Evolutionary conservation across 2,329 filamentous ascomycete genomes (phyloP).

Genomic region (Penicillium olsonii): DNA sequence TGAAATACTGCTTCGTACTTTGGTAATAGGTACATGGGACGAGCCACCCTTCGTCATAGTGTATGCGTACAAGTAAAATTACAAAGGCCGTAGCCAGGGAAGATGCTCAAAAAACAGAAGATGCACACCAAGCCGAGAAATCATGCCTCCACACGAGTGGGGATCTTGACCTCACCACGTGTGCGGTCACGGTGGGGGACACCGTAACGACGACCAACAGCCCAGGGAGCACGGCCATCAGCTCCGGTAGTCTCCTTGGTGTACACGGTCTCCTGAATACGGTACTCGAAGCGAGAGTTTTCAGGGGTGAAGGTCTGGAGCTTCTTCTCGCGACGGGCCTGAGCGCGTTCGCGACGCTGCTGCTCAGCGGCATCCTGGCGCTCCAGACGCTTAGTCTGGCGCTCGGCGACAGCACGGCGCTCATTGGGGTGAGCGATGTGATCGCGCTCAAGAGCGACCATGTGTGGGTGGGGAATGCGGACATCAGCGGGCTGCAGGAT

Average conservation of each 20-base stretch:
- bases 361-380: constrained; percentile 41
- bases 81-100: constrained; percentile 7
- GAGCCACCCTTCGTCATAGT: constrained; percentile 19
- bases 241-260: constrained; percentile 57
- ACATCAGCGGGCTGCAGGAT: constrained; percentile 63
- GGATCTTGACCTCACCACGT: constrained; percentile 65
- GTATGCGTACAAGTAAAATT: constrained; percentile 28
- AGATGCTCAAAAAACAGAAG: constrained; percentile 9
- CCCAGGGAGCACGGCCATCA: constrained; percentile 55
- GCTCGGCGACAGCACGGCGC: constrained; percentile 32
- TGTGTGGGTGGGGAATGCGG: constrained; percentile 64
- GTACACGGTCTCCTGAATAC: constrained; percentile 56
- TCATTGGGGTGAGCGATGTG: constrained; percentile 39
- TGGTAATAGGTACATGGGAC: constrained; percentile 26
- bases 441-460: constrained; percentile 54
- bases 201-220: constrained; percentile 63
- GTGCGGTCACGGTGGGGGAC: constrained; percentile 64
- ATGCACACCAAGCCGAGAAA: background rate
- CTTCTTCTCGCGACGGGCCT: constrained; percentile 47
- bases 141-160: constrained; percentile 57
- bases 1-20: constrained; percentile 7
- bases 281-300: constrained; percentile 60
- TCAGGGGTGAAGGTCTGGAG: constrained; percentile 47
- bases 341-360: constrained; percentile 41
- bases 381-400: constrained; percentile 48